Conservation (phyloP, 768 basidiomycete genomes). For the Phaffia australis region DNA sequence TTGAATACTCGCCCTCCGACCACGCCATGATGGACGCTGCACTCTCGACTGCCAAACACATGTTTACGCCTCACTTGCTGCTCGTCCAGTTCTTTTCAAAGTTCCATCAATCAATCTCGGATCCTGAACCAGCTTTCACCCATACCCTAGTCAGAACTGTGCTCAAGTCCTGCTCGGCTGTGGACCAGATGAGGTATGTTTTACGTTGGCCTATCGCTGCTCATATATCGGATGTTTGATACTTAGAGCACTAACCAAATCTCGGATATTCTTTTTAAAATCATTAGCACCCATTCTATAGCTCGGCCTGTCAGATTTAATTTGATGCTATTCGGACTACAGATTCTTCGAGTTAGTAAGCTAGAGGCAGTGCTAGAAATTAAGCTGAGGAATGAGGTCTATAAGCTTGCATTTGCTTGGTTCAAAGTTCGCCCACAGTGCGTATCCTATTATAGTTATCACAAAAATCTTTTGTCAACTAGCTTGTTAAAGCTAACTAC, state of each 20-base stretch:
- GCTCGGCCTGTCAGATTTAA: constrained; percentile 84
- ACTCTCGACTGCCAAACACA: constrained; percentile 54
- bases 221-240: constrained; percentile 15
- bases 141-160: constrained; percentile 74
- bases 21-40: constrained; percentile 69
- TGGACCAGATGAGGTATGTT: constrained; percentile 60
- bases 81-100: constrained; percentile 81
- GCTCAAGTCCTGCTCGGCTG: constrained; percentile 61
- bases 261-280: background rate
- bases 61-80: constrained; percentile 71
- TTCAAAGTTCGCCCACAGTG: constrained; percentile 89
- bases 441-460: constrained; percentile 35
- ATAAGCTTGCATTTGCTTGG: constrained; percentile 75
- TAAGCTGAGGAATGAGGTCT: constrained; percentile 61
- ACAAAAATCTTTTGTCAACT: background rate
- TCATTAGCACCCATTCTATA: constrained; percentile 70
- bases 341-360: constrained; percentile 74
- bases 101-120: constrained; percentile 84
- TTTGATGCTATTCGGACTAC: constrained; percentile 84
- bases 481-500: background rate
- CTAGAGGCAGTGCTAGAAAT: constrained; percentile 74
- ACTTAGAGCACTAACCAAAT: background rate
- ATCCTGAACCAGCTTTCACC: constrained; percentile 73
- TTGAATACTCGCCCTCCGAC: constrained; percentile 82
- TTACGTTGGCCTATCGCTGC: background rate